Conservation (phyloP, 192 early-diverging fungal genomes). For the Lobosporangium transversale region DNA sequence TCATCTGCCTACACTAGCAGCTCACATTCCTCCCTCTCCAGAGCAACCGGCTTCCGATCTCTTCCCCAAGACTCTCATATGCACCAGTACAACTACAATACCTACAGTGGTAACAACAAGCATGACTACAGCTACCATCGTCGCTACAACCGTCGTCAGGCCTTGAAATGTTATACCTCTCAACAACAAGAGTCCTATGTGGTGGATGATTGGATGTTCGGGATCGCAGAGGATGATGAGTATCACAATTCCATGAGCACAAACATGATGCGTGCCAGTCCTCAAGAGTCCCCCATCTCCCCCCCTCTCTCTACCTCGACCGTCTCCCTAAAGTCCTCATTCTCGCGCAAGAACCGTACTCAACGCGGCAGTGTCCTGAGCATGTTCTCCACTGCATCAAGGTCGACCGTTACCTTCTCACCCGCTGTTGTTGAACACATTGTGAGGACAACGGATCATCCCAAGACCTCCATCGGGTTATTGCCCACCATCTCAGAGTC, state of each 20-base stretch:
- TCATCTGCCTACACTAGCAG: conserved; percentile 21
- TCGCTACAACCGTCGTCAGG: conserved; percentile 25
- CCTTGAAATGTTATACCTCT: conserved; percentile 1
- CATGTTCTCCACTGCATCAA: not conserved
- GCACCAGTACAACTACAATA: not conserved
- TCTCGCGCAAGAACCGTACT: conserved; percentile 3
- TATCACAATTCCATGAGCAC: not conserved
- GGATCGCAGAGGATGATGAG: conserved; percentile 25
- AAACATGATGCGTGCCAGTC: conserved; percentile 7
- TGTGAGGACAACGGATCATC: not conserved
- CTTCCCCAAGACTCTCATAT: conserved; percentile 11
- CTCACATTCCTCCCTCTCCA: conserved; percentile 21
- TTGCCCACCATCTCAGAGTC: conserved; percentile 36
- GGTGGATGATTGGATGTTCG: conserved; percentile 40
- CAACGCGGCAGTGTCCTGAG: conserved; percentile 1
- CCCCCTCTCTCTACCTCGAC: conserved; percentile 1
- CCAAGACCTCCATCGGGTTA: not conserved
- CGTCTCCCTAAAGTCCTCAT: conserved; percentile 16
- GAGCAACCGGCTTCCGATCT: conserved; percentile 8
- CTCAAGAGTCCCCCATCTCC: conserved; percentile 11
- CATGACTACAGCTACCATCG: conserved; percentile 30
- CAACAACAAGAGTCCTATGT: conserved; percentile 13
- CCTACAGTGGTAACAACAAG: not conserved
- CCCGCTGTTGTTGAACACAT: conserved; percentile 12
- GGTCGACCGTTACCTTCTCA: conserved; percentile 36